Conservation (phyloP, 768 basidiomycete species). For the Hortiboletus flavorubellus region DNA sequence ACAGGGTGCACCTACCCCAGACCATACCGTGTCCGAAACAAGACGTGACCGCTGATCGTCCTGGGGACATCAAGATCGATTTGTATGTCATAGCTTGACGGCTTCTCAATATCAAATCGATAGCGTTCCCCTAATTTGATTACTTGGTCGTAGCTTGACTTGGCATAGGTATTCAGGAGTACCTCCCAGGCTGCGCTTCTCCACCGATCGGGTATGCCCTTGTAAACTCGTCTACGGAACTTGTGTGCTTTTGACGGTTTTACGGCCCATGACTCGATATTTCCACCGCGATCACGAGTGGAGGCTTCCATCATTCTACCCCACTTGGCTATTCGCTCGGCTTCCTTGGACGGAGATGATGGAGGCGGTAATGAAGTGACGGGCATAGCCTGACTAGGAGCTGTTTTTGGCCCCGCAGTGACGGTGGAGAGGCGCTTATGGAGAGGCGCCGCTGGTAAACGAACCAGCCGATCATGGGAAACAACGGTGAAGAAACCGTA, state of each 20-base stretch:
- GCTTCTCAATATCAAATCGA: conserved; percentile 64
- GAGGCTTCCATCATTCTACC: conserved; percentile 79
- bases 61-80: conserved; percentile 97
- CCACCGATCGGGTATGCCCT: conserved; percentile 98
- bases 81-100: conserved; percentile 91
- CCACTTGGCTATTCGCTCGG: conserved; percentile 85
- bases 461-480: conserved; percentile 81
- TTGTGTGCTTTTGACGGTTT: conserved; percentile 63
- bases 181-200: conserved; percentile 88
- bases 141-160: conserved; percentile 44
- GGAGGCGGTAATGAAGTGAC: conserved; percentile 48
- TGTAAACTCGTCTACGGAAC: conserved; percentile 76
- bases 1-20: conserved; percentile 64
- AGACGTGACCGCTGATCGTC: conserved; percentile 91
- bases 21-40: conserved; percentile 95
- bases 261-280: conserved; percentile 70
- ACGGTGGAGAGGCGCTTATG: conserved; percentile 53
- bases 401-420: conserved; percentile 43
- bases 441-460: conserved; percentile 60
- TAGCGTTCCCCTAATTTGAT: conserved; percentile 47
- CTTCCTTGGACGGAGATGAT: conserved; percentile 56
- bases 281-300: conserved; percentile 70
- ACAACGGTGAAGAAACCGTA: conserved; percentile 88
- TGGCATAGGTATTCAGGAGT: conserved; percentile 57
- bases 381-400: conserved; percentile 44